These are phyloP conservation scores for Geotrichum bryndzae DNA, from an alignment of 1,139 yeast genomes.

Conservation along the genomic window DNA sequence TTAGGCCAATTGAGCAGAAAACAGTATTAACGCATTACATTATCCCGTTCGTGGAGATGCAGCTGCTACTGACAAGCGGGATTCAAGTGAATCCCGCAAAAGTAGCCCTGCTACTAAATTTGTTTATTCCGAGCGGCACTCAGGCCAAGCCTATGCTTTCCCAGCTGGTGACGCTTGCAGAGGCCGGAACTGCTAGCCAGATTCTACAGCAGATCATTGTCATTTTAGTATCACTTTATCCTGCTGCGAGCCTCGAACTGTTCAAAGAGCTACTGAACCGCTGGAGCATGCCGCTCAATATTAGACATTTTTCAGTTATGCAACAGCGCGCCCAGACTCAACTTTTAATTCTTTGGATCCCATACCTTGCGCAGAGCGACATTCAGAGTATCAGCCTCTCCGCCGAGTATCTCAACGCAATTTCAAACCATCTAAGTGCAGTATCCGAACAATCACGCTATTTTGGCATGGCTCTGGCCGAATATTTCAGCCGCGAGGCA, in stretches of 20 bases:
- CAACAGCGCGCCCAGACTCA: slow-evolving; percentile 29
- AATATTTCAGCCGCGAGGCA: slow-evolving; percentile 35
- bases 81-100: not conserved
- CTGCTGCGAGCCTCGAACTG: slow-evolving; percentile 5
- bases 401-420: slow-evolving; percentile 38
- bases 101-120: not conserved
- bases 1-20: slow-evolving; percentile 7
- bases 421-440: slow-evolving; percentile 45
- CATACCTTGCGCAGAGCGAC: slow-evolving; percentile 26
- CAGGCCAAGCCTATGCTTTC: slow-evolving; percentile 2
- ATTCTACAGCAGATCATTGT: slow-evolving; percentile 5
- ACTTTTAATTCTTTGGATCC: slow-evolving; percentile 25
- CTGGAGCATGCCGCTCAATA: slow-evolving; percentile 26
- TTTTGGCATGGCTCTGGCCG: slow-evolving; percentile 46
- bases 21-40: slow-evolving; percentile 7
- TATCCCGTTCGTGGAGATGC: slow-evolving; percentile 8
- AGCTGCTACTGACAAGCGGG: not conserved
- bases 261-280: slow-evolving; percentile 20
- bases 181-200: not conserved
- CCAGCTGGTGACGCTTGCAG: slow-evolving; percentile 7
- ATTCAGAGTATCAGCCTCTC: slow-evolving; percentile 30
- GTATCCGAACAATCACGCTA: slow-evolving; percentile 40
- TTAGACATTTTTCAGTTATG: slow-evolving; percentile 23
- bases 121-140: not conserved
- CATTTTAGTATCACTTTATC: not conserved